Base-by-base conservation (phyloP, 306 rosid species). In the Datisca glomerata region DNA sequence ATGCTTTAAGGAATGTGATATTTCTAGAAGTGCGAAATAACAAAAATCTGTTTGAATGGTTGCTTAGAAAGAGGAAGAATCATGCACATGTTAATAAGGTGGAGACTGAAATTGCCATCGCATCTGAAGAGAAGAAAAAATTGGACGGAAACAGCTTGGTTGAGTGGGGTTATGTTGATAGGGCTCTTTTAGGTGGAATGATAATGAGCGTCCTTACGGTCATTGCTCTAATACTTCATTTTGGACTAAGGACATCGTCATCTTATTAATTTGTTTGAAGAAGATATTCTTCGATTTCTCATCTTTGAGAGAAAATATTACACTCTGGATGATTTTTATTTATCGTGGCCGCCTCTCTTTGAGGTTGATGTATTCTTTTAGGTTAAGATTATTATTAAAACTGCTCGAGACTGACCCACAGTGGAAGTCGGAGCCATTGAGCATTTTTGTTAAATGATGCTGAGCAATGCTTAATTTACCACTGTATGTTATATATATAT, bases 131-230 rank as follows among this genome's bases (percentile, higher is more conserved):
- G 43, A 65, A 56, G 70, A 72, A 54, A 57, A 63, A 41, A 29
- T 58, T 27, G 49, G 24, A 20, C 45, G 28, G 42, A 42, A 59
- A 45, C 47, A 58, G 59, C 44, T 5, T 12, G 33, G 63, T 18
- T 29, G 66, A 62, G 18, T 80, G 86, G 93, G 71, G 71, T 50
- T 8, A 48, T 24, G 59, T 84, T 14, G 98, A 80, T 61, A 80
- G 63, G 69, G 83, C 76, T 65, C 95, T 89, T 59, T 55, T 84
- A 20, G 74, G 86, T 43, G 98, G 86, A 61, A 75, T 84, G 60
- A 57, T 81, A 31, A 49, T 71, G 63, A 84, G 96, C 71, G 61
- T 78, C 72, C 53, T 75, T 8, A 75, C 73, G 11, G 70, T 91
- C 55, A 42, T 74, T 63, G 74, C 65, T 21, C 37, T 89, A 22